Evolutionary conservation across 2,329 filamentous ascomycete genomes (phyloP), one percentile per base, ranked within the genome.

Genomic region (Ophiostoma australiae): DNA sequence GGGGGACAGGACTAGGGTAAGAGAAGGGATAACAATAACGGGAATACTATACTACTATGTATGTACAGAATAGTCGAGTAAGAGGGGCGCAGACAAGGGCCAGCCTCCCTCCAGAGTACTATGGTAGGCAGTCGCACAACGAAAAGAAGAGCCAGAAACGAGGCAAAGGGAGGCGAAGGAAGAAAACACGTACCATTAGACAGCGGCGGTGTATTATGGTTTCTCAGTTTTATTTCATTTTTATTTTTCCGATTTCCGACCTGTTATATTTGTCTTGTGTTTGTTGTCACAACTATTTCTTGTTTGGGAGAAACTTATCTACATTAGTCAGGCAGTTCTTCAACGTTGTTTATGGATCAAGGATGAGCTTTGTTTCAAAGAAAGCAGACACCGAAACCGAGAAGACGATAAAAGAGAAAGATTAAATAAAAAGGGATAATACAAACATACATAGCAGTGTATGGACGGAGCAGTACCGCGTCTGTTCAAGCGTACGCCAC

Each of bases 121-220:
- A n/a, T n/a, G n/a, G n/a, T n/a, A n/a, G 52, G 52, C 52, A 58
- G 52, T 58, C n/a, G 52, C 52, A 58, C 52, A 23, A 27, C 52
- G 52, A 58, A 58, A 58, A 23, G 52, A n/a, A 6, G 27, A 58
- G n/a, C 44, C 15, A 48, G 17, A 48, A 48, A 39, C 11, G 44
- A 48, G 44, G 44, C 23, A 58, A 27, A 58, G 52, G 52, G 52
- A 58, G 52, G 23, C 52, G 15, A 41, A 41, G 15, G 39, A 4
- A 58, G 52, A 27, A 27, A 58, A 20, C n/a, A 31, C 10, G 23
- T 8, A 58, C 52, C 20, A 20, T 48, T n/a, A 27, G 23, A 58
- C 52, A 27, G 23, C 52, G n/a, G n/a, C 44, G 44, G 44, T 48
- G 44, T 31, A 31, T 31, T 31, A 31, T 31, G 44, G 44, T 1